A percentile compares a stretch with the other conserved stretches of the same genome.
Evolutionary conservation across 345 rosid species (phyloP).

Genomic region (Hibiscus tridactylites): DNA sequence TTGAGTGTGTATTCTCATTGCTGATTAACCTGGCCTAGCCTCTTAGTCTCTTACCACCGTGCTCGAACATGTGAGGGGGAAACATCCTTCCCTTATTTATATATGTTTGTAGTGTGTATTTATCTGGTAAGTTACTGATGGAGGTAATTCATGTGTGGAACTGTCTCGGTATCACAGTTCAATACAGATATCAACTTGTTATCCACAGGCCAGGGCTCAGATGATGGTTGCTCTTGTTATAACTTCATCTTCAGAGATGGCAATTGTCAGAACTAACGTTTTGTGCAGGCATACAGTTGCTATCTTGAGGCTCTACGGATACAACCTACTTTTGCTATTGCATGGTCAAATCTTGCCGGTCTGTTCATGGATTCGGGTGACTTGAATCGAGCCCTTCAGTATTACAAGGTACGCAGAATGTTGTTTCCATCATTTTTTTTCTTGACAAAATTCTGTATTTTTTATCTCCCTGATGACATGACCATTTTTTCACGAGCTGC

Average conservation of each 20-base stretch:
- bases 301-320: slow-evolving; percentile 91
- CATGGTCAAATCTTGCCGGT: slow-evolving; percentile 99
- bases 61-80: background rate
- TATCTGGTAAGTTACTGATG: slow-evolving; percentile 57
- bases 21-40: slow-evolving; percentile 1
- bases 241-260: slow-evolving; percentile 57
- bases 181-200: slow-evolving; percentile 58
- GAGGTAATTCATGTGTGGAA: slow-evolving; percentile 54
- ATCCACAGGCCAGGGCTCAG: slow-evolving; percentile 62
- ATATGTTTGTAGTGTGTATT: slow-evolving; percentile 14
- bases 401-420: slow-evolving; percentile 62
- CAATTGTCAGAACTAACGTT: slow-evolving; percentile 63
- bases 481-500: background rate
- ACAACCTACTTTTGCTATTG: slow-evolving; percentile 92
- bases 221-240: slow-evolving; percentile 79
- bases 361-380: slow-evolving; percentile 98
- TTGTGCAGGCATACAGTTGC: slow-evolving; percentile 97
- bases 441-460: background rate
- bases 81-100: slow-evolving; percentile 14
- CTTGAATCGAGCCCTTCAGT: slow-evolving; percentile 81
- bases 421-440: background rate
- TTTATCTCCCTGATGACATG: background rate
- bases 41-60: background rate
- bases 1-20: background rate
- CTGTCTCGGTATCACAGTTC: slow-evolving; percentile 43